Conservation (phyloP, 2,329 filamentous ascomycete genomes). For the Sphaerostilbella broomeana region DNA sequence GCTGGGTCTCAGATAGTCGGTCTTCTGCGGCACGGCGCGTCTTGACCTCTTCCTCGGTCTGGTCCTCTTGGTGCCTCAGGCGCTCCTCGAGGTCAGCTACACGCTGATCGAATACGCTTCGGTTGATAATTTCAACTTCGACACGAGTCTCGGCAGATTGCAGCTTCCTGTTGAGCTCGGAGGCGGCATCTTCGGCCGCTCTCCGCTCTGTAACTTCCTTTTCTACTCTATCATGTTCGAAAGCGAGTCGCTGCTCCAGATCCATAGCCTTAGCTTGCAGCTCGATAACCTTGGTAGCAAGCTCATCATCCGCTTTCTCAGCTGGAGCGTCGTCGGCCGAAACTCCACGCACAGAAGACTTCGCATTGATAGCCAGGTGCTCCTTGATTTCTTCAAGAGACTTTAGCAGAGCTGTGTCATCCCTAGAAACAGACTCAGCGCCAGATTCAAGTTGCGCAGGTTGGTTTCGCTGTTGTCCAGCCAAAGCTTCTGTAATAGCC, state of each 20-base stretch:
- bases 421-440: conserved; percentile 21
- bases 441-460: conserved; percentile 23
- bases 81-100: conserved; percentile 64
- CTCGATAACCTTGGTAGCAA: conserved; percentile 48
- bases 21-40: conserved; percentile 64
- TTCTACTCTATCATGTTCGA: conserved; percentile 42
- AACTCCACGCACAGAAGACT: conserved; percentile 2
- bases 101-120: conserved; percentile 52
- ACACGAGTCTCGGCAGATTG: conserved; percentile 52
- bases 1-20: conserved; percentile 64
- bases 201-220: conserved; percentile 44
- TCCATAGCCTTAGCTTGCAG: conserved; percentile 54
- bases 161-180: conserved; percentile 49
- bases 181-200: conserved; percentile 45
- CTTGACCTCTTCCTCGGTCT: conserved; percentile 57
- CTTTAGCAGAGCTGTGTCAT: conserved; percentile 52
- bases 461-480: conserved; percentile 43
- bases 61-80: conserved; percentile 55
- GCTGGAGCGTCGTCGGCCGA: background rate
- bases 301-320: conserved; percentile 44
- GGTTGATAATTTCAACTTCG: conserved; percentile 55
- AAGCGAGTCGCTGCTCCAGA: conserved; percentile 50
- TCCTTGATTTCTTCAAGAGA: conserved; percentile 59
- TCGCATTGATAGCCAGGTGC: conserved; percentile 28
- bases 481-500: conserved; percentile 67